These are phyloP conservation scores for Spiromastix sp. DNA, from an alignment of 2,329 filamentous ascomycete genomes.

Conservation along the genomic window DNA sequence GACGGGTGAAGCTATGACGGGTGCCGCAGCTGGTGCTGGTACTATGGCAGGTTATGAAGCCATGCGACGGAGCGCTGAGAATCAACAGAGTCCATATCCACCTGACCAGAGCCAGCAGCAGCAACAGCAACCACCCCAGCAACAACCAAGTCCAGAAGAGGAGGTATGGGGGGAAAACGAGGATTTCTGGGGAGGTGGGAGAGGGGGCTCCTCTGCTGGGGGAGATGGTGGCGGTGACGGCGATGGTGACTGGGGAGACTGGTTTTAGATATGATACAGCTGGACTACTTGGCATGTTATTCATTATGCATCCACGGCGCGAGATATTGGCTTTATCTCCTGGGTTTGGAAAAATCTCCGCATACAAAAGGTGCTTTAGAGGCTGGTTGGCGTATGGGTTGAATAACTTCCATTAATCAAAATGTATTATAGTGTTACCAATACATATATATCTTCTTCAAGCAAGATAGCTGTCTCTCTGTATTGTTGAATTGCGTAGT, in stretches of 20 bases:
- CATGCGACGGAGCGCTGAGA: slow-evolving; percentile 40
- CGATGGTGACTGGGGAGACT: slow-evolving; percentile 13
- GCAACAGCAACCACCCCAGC: background rate
- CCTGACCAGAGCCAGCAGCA: slow-evolving; percentile 9
- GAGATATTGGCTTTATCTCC: too few species aligned
- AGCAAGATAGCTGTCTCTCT: too few species aligned
- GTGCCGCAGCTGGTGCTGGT: slow-evolving; percentile 36
- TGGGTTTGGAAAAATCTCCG: too few species aligned
- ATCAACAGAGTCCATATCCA: slow-evolving; percentile 2
- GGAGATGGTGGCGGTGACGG: slow-evolving; percentile 22
- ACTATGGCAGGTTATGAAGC: slow-evolving; percentile 54
- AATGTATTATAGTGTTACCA: too few species aligned
- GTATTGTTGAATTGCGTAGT: too few species aligned
- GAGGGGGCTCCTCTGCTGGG: slow-evolving; percentile 19
- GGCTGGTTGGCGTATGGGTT: too few species aligned
- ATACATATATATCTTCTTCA: too few species aligned
- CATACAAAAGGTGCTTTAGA: too few species aligned
- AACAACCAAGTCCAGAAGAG: slow-evolving; percentile 14
- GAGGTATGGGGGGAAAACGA: slow-evolving; percentile 25
- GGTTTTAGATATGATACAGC: slow-evolving; percentile 7
- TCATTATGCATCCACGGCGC: too few species aligned
- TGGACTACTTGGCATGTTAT: too few species aligned
- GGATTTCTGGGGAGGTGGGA: slow-evolving; percentile 16
- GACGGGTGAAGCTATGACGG: slow-evolving; percentile 32
- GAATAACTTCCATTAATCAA: too few species aligned